phyloP scores from a whole-genome alignment of 106 monocot genomes.

The Dendrobium catenatum region DNA sequence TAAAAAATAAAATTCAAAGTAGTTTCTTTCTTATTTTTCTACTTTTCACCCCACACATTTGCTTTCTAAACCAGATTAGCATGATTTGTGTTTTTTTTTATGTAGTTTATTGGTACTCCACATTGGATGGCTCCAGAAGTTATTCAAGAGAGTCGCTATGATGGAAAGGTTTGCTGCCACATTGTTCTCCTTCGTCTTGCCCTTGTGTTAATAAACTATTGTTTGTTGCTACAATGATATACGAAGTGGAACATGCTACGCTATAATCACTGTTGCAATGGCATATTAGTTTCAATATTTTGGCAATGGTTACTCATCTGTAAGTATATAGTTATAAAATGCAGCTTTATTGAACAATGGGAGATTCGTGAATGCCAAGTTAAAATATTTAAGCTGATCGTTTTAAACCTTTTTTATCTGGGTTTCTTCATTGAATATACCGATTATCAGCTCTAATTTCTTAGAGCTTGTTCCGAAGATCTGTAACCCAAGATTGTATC shows the following conservation, averaged over 20 bases:
- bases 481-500: neutral
- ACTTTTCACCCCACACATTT: no score
- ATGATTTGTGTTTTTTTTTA: neutral
- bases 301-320: neutral
- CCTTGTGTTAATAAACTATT: neutral
- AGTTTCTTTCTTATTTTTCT: no score
- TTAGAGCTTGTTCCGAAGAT: neutral
- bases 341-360: neutral
- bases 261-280: neutral
- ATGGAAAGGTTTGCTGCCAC: constrained; percentile 73
- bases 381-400: neutral
- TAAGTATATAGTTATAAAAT: neutral
- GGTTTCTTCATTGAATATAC: neutral
- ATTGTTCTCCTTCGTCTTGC: neutral
- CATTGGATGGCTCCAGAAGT: constrained; percentile 99
- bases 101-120: constrained; percentile 93
- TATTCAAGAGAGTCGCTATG: constrained; percentile 99
- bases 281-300: neutral
- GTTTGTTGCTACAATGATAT: neutral
- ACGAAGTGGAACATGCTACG: neutral
- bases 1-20: no score
- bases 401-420: neutral
- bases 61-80: no score
- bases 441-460: neutral
- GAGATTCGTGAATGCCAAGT: neutral